A percentile compares a stretch with the other conserved stretches of the same genome.
Conservation (phyloP, 164 flowering plant species). For the Umbilicus rupestris region DNA sequence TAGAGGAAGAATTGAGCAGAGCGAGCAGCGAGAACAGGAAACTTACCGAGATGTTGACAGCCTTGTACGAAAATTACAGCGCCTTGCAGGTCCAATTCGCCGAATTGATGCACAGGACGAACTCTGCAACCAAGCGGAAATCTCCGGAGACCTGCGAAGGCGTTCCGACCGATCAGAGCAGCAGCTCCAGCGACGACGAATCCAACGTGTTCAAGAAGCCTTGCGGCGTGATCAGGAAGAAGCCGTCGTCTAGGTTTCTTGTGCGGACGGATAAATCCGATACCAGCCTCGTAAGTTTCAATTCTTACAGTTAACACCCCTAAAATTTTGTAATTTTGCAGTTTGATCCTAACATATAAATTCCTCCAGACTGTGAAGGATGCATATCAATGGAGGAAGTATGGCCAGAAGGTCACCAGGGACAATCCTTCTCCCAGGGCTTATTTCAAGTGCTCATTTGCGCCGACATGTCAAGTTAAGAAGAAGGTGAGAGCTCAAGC, state of each 20-base stretch:
- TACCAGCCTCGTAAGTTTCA: slow-evolving; percentile 54
- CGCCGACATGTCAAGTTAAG: slow-evolving; percentile 48
- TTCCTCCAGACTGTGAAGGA: slow-evolving; percentile 39
- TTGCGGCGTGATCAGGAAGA: not conserved
- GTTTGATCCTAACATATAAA: not conserved
- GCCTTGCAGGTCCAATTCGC: slow-evolving; percentile 34
- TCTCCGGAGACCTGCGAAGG: slow-evolving; percentile 21
- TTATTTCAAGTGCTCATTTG: slow-evolving; percentile 44
- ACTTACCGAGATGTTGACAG: slow-evolving; percentile 39
- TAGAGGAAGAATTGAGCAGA: slow-evolving; percentile 41
- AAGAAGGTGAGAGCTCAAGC: slow-evolving; percentile 34
- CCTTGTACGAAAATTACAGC: slow-evolving; percentile 51
- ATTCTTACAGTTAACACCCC: not conserved
- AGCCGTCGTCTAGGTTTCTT: slow-evolving; percentile 23
- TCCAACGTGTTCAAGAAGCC: slow-evolving; percentile 32
- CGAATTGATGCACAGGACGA: slow-evolving; percentile 29
- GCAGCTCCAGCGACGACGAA: slow-evolving; percentile 56
- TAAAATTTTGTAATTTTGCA: not conserved
- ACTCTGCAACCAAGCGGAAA: slow-evolving; percentile 28
- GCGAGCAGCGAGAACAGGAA: slow-evolving; percentile 53
- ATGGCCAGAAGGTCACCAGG: slow-evolving; percentile 55
- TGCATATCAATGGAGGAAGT: slow-evolving; percentile 65
- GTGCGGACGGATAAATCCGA: slow-evolving; percentile 52
- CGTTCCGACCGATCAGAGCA: slow-evolving; percentile 20
- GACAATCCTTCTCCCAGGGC: slow-evolving; percentile 58